Percentiles rank a stretch among this genome's conserved stretches.
Evolutionary conservation across 2,329 filamentous ascomycete genomes (phyloP).

Genomic region (Colletotrichum scovillei): DNA sequence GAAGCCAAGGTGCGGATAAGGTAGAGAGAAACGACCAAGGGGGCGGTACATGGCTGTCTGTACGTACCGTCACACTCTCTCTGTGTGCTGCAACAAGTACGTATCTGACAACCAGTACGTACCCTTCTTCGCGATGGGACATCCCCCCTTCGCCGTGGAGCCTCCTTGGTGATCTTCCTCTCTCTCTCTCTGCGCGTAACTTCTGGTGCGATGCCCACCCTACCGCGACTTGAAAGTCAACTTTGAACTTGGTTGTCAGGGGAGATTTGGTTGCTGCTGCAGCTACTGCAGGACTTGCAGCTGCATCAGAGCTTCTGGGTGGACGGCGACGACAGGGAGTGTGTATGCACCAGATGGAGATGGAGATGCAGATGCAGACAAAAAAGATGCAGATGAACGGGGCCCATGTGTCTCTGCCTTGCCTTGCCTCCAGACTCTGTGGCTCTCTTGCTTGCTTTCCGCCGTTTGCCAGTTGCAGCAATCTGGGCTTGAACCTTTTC

Average conservation of each 20-base stretch:
- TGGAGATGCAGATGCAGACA: conserved; percentile 9
- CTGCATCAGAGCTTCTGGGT: conserved; percentile 23
- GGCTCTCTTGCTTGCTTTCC: not conserved
- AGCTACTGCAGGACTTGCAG: conserved; percentile 29
- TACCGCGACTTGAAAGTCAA: not conserved
- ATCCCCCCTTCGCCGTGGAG: not conserved
- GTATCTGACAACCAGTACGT: not conserved
- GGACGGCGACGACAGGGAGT: conserved; percentile 29
- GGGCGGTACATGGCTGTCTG: not conserved
- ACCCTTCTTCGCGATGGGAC: not conserved
- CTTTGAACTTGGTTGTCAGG: conserved; percentile 41
- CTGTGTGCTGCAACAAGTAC: not conserved
- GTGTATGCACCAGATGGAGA: conserved; percentile 10
- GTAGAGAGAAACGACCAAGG: conserved; percentile 11
- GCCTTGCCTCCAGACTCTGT: not conserved
- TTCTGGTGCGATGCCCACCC: not conserved
- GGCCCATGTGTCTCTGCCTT: not conserved
- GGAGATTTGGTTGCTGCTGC: conserved; percentile 44
- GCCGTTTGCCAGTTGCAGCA: not conserved
- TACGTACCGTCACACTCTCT: too few species aligned
- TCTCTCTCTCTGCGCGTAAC: not conserved
- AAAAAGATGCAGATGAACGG: conserved; percentile 10
- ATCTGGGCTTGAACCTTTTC: not conserved
- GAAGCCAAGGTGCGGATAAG: conserved; percentile 26
- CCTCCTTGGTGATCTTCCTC: conserved; percentile 11